phyloP scores from a whole-genome alignment of 2,329 filamentous ascomycete species.

The Penicillium sp. region DNA sequence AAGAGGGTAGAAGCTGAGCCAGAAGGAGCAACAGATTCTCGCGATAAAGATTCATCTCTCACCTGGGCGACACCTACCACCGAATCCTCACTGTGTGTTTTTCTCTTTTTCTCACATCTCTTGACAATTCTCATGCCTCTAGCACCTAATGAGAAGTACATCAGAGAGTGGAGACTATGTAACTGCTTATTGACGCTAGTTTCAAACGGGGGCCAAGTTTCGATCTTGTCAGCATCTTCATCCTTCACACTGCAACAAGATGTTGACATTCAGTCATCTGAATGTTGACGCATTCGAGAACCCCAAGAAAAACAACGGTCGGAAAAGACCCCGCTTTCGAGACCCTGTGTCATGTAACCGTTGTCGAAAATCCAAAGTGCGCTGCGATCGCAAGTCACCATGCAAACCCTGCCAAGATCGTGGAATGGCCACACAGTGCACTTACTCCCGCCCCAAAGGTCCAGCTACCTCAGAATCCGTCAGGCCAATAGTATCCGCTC shows the following conservation, averaged over 20 bases:
- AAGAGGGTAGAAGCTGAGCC: no score
- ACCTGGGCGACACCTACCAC: no score
- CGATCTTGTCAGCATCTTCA: no score
- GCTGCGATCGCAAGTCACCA: slow-evolving; percentile 8
- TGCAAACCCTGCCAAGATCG: slow-evolving; percentile 7
- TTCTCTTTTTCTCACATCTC: no score
- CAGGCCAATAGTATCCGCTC: not conserved
- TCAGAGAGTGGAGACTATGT: no score
- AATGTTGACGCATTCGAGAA: not conserved
- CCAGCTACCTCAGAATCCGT: not conserved
- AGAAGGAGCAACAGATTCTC: no score
- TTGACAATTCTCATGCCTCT: no score
- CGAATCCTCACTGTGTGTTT: no score
- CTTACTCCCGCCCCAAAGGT: not conserved
- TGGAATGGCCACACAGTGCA: not conserved
- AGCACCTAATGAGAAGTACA: no score
- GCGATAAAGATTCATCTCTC: no score
- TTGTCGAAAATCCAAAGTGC: slow-evolving; percentile 4
- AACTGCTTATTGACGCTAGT: no score
- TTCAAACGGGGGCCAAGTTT: no score
- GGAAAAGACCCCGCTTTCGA: slow-evolving; percentile 1
- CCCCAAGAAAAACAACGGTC: slow-evolving; percentile 6
- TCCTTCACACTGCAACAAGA: not conserved
- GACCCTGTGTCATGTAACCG: not conserved
- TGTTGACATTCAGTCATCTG: not conserved